Base-by-base conservation (phyloP, 2,329 filamentous ascomycete species). In the Aureobasidium sp. region DNA sequence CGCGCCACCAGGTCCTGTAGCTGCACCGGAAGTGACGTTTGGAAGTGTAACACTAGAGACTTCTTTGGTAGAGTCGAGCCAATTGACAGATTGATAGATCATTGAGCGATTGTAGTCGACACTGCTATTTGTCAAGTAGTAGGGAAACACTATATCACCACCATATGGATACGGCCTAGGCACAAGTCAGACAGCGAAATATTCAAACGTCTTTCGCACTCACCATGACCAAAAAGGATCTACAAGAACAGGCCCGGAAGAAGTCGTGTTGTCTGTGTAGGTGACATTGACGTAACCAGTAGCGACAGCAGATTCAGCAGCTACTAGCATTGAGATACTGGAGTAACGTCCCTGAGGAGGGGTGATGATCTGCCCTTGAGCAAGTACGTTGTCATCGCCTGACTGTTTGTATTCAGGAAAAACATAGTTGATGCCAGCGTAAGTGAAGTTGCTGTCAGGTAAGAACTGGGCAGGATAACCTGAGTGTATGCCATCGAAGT, bases 41-140 rank as follows among this genome's bases (percentile, higher is more conserved):
- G 74, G 74, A 13, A 76, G 65, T 10, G 68, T 70, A 34, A 77
- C 55, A 3, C 70, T 72, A 9, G 68, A 65, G 9, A 77, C 64
- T 21, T 75, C 72, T 53, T 75, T 76, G 5, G 70, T 73, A 1
- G 72, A 71, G 61, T 76, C 74, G 3, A 76, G 62, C 74, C 74
- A 75, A 50, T 71, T 74, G 37, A 72, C 68, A 0, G 71, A 73
- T 47, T 76, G 72, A 61, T 73, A 77, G 45, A 77, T 76, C 64
- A 75, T 76, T 8, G 72, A 72, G 14, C 70, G 66, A 57, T 76
- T 76, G 65, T 69, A 75, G 60, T 76, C 72, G 3, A 72, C 68
- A 14, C 64, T 68, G 14, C 64, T 67, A 61, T 75, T 74, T 0
- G 70, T 74, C n/a, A 73, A 62, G 16, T 71, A 72, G 64, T 72